Evolutionary conservation across 1,284 basidiomycete species (phyloP).

Genomic region (Austroboletus niveus): DNA sequence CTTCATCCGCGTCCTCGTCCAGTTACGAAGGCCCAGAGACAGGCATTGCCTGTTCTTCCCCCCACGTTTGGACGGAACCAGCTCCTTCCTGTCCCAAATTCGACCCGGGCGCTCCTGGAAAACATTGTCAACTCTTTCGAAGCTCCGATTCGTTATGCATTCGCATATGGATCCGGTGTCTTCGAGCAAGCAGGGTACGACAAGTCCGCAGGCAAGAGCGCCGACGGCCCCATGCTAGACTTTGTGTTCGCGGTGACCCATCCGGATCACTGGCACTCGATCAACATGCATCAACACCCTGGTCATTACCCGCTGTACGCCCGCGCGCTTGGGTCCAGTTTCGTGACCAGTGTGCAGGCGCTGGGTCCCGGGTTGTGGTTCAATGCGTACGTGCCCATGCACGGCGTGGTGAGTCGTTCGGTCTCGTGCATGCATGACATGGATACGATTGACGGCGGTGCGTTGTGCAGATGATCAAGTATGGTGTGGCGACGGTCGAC

Average conservation of each 20-base stretch:
- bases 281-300: slow-evolving; percentile 90
- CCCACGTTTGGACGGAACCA: slow-evolving; percentile 80
- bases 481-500: slow-evolving; percentile 94
- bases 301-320: slow-evolving; percentile 88
- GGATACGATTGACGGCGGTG: neutral
- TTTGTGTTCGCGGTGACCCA: slow-evolving; percentile 95
- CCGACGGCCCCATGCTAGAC: slow-evolving; percentile 81
- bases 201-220: slow-evolving; percentile 16
- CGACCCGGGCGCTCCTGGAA: slow-evolving; percentile 76
- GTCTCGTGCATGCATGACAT: slow-evolving; percentile 5
- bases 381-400: slow-evolving; percentile 84
- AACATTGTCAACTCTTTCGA: slow-evolving; percentile 74
- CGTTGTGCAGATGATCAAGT: slow-evolving; percentile 80
- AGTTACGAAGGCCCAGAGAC: slow-evolving; percentile 37
- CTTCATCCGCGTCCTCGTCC: slow-evolving; percentile 55
- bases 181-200: slow-evolving; percentile 83
- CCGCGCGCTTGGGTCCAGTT: slow-evolving; percentile 74
- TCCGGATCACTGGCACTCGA: slow-evolving; percentile 88
- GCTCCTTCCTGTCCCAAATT: slow-evolving; percentile 70
- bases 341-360: slow-evolving; percentile 77
- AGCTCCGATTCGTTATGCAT: slow-evolving; percentile 88
- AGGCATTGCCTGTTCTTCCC: slow-evolving; percentile 55
- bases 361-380: slow-evolving; percentile 93
- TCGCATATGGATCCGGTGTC: slow-evolving; percentile 93
- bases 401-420: slow-evolving; percentile 67